phyloP scores from a whole-genome alignment of 2,329 filamentous ascomycete species.

The Diplodia sapinea region DNA sequence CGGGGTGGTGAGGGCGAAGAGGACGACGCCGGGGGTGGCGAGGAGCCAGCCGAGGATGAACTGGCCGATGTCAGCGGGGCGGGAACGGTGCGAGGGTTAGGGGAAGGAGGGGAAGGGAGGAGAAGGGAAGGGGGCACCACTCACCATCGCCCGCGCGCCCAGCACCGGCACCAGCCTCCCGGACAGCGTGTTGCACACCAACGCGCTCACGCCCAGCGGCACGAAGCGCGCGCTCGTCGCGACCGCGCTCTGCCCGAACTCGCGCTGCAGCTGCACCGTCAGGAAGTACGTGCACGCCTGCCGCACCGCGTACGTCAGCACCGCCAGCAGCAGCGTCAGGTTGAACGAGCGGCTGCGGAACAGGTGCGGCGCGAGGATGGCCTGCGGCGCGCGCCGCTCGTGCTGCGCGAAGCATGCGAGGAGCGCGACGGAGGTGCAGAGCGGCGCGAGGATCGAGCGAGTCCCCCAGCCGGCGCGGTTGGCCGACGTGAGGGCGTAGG shows the following conservation, averaged over 20 bases:
- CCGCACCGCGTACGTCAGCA: slow-evolving; percentile 28
- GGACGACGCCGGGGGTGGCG: slow-evolving; percentile 19
- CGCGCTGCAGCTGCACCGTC: slow-evolving; percentile 28
- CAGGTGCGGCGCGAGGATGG: slow-evolving; percentile 30
- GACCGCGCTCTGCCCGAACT: slow-evolving; percentile 22
- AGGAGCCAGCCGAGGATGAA: slow-evolving; percentile 27
- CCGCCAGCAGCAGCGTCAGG: slow-evolving; percentile 24
- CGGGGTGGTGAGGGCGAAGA: slow-evolving; percentile 22
- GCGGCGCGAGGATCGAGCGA: slow-evolving; percentile 15
- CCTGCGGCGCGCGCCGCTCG: slow-evolving; percentile 17
- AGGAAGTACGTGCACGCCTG: slow-evolving; percentile 32
- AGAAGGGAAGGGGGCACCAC: no score
- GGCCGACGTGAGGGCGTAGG: slow-evolving; percentile 25
- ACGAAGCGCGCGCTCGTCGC: slow-evolving; percentile 29
- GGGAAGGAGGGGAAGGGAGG: no score
- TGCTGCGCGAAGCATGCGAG: slow-evolving; percentile 2
- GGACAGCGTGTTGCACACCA: slow-evolving; percentile 25
- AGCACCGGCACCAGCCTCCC: slow-evolving; percentile 11
- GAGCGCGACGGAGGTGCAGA: slow-evolving; percentile 5
- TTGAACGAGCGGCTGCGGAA: slow-evolving; percentile 28
- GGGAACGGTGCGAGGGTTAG: neutral
- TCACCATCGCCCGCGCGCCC: slow-evolving; percentile 22
- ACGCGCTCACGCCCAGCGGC: slow-evolving; percentile 26
- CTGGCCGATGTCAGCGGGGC: neutral
- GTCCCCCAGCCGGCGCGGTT: slow-evolving; percentile 24